These are phyloP conservation scores for Pseudogymnoascus sp. DNA, from an alignment of 2,329 filamentous ascomycete genomes.

Conservation along the genomic window DNA sequence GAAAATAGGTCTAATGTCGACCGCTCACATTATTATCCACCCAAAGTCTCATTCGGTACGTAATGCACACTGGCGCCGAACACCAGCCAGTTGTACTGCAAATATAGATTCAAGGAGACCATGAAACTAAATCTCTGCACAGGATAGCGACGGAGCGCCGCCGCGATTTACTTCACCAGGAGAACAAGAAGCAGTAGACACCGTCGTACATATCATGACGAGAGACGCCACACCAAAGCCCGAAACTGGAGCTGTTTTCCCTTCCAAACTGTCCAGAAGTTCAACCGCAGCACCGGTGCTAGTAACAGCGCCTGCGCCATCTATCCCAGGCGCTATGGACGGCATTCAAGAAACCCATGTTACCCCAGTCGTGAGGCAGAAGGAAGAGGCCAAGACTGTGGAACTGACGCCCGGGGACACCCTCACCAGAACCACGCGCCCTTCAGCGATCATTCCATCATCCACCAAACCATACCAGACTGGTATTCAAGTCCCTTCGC, in stretches of 20 bases:
- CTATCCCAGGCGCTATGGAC: background rate
- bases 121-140: background rate
- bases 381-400: background rate
- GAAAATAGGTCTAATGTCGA: background rate
- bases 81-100: background rate
- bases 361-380: background rate
- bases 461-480: background rate
- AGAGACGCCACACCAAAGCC: background rate
- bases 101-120: background rate
- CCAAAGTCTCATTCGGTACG: background rate
- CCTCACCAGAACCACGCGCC: background rate
- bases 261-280: background rate
- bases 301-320: background rate
- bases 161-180: background rate
- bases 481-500: conserved; percentile 15
- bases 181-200: background rate
- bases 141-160: background rate
- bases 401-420: background rate
- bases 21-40: background rate
- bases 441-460: background rate
- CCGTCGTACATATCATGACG: background rate
- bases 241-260: background rate
- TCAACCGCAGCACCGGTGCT: background rate
- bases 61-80: background rate
- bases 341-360: background rate